These are phyloP conservation scores for Rhododendron griersonianum DNA, from an alignment of 148 eudicot species.

Conservation along the genomic window DNA sequence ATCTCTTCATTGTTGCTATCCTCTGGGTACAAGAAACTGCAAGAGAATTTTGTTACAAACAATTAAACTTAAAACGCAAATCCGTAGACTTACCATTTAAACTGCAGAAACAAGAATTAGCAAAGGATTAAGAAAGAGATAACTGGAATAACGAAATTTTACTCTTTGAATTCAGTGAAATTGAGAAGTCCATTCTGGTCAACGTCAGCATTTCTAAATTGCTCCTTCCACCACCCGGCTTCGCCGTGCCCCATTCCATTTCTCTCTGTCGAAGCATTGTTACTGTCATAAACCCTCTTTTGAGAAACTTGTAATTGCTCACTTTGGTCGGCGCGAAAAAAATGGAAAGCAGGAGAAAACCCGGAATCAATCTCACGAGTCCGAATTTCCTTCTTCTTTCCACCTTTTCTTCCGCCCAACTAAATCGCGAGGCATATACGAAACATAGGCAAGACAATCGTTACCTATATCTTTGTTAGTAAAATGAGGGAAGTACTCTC, in stretches of 20 bases:
- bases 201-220: slow-evolving; percentile 41
- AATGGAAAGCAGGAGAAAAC: neutral
- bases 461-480: slow-evolving; percentile 26
- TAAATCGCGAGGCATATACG: neutral
- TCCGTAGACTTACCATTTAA: neutral
- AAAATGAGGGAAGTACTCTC: slow-evolving; percentile 32
- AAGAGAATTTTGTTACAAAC: neutral
- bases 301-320: neutral
- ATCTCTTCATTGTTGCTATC: slow-evolving; percentile 27
- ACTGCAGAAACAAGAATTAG: neutral
- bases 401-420: neutral
- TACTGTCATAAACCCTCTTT: neutral
- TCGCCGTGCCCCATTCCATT: slow-evolving; percentile 32
- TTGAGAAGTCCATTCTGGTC: slow-evolving; percentile 26
- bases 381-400: neutral
- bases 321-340: neutral
- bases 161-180: slow-evolving; percentile 38
- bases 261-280: slow-evolving; percentile 17
- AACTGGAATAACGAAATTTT: neutral
- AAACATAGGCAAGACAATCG: neutral
- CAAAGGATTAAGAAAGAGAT: neutral
- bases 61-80: neutral
- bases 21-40: slow-evolving; percentile 47
- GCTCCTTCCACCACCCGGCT: slow-evolving; percentile 55
- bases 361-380: neutral